These are phyloP conservation scores for Nannochloris sp. DNA, from an alignment of 139 green algal genomes.

Conservation along the genomic window DNA sequence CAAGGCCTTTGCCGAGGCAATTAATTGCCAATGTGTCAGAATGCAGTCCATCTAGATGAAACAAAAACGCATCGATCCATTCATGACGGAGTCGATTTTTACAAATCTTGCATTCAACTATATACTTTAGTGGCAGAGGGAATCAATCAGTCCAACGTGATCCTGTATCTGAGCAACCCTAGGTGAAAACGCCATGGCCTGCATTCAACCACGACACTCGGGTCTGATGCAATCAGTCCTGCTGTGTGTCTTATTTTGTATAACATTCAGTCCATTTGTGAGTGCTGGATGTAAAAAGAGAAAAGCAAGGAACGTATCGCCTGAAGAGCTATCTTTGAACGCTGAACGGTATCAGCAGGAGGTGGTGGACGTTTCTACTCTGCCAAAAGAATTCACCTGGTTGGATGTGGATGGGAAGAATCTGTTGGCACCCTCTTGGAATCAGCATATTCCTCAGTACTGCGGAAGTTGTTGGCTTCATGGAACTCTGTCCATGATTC, in stretches of 20 bases:
- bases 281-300: slow-evolving; percentile 16
- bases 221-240: no score
- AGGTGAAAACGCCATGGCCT: no score
- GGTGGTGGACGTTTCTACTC: slow-evolving; percentile 1
- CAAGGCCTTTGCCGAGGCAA: no score
- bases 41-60: no score
- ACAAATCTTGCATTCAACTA: no score
- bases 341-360: neutral
- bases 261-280: neutral
- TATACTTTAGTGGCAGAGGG: neutral
- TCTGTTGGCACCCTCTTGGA: slow-evolving; percentile 29
- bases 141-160: neutral
- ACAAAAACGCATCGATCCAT: no score
- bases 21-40: no score
- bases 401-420: slow-evolving; percentile 22
- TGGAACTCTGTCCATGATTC: slow-evolving; percentile 42
- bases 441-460: slow-evolving; percentile 41
- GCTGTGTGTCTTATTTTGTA: neutral
- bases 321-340: slow-evolving; percentile 7
- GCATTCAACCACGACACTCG: no score
- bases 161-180: no score
- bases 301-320: slow-evolving; percentile 4
- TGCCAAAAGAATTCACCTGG: slow-evolving; percentile 38
- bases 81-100: no score
- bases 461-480: slow-evolving; percentile 55